phyloP scores from a whole-genome alignment of 345 rosid genomes.

The Microcos paniculata region DNA sequence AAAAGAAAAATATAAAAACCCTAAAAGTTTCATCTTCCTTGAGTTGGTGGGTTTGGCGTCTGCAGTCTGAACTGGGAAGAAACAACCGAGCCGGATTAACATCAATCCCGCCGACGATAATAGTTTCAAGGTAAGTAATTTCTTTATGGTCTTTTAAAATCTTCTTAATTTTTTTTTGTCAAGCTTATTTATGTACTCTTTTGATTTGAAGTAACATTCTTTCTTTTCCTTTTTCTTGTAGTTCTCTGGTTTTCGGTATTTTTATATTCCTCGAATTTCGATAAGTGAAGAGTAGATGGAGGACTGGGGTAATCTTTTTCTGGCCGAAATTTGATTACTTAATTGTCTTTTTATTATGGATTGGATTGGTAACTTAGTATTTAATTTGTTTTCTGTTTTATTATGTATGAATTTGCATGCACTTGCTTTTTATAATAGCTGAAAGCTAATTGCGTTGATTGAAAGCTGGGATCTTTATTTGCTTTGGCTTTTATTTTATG shows the following conservation, averaged over 20 bases:
- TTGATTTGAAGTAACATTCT: too few species aligned
- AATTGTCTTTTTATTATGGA: neutral
- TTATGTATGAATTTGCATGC: neutral
- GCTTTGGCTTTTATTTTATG: neutral
- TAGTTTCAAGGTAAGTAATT: neutral
- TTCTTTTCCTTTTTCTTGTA: neutral
- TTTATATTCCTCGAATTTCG: constrained; percentile 6
- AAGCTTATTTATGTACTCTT: neutral
- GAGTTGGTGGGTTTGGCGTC: neutral
- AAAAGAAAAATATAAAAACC: neutral
- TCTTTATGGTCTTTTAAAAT: neutral
- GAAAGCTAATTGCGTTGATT: neutral
- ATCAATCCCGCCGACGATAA: neutral
- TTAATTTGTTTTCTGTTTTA: neutral
- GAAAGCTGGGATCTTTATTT: neutral
- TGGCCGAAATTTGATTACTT: neutral
- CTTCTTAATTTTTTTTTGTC: neutral
- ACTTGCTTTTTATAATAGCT: neutral
- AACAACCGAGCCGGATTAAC: neutral
- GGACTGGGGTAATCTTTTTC: constrained; percentile 41
- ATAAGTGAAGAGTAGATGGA: constrained; percentile 27
- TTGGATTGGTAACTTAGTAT: neutral
- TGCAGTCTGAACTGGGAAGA: neutral
- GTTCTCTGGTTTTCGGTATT: neutral
- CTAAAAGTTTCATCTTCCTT: neutral